Conservation (phyloP, 768 basidiomycete genomes). For the Calocera cornea region DNA sequence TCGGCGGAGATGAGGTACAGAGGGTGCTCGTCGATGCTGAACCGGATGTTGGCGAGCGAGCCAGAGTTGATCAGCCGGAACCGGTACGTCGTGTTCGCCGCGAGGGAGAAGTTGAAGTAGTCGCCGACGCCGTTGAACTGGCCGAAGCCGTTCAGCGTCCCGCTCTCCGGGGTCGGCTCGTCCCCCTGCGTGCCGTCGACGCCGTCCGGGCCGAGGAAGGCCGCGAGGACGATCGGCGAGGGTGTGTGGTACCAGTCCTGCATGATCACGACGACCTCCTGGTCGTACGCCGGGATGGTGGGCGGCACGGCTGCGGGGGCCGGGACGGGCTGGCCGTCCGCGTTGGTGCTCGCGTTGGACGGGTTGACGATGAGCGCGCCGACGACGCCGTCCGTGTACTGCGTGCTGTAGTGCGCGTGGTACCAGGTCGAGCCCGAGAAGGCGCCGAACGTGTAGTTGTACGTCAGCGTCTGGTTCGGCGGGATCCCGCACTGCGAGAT, state of each 20-base stretch:
- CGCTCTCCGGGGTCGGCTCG: constrained; percentile 29
- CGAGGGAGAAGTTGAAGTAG: constrained; percentile 26
- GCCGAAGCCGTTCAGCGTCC: constrained; percentile 27
- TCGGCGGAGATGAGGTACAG: constrained; percentile 39
- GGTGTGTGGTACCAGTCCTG: constrained; percentile 21
- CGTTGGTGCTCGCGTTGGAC: constrained; percentile 22
- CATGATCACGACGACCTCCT: constrained; percentile 28
- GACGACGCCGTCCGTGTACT: constrained; percentile 38
- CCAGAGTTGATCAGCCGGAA: constrained; percentile 38
- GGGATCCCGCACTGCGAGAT: constrained; percentile 43
- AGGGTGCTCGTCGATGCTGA: constrained; percentile 35
- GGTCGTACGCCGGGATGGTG: constrained; percentile 28
- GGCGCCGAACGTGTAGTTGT: constrained; percentile 32
- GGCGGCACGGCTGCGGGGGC: not conserved
- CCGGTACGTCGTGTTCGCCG: constrained; percentile 31
- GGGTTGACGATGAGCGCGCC: constrained; percentile 38
- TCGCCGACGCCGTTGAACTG: constrained; percentile 19
- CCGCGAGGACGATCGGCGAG: not conserved
- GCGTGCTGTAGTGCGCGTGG: constrained; percentile 23
- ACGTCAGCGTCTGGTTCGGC: constrained; percentile 33
- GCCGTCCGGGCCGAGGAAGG: constrained; percentile 18
- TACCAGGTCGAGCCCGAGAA: constrained; percentile 39
- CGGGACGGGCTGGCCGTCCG: not conserved
- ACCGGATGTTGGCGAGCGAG: constrained; percentile 33
- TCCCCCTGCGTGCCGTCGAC: constrained; percentile 23